phyloP scores from a whole-genome alignment of 257 asterid genomes.

The Solanum gandarillasii region DNA sequence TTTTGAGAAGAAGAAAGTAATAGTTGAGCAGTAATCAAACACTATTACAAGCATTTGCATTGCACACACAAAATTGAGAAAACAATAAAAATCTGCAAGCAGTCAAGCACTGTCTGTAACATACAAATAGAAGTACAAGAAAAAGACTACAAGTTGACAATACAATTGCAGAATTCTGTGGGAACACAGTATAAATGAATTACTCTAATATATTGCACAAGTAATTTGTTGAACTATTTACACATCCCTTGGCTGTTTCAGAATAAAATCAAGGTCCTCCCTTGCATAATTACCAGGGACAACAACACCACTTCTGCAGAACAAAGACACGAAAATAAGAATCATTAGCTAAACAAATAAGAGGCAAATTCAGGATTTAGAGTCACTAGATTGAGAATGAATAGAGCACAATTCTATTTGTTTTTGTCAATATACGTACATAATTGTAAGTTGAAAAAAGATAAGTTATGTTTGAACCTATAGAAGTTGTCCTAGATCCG shows the following conservation, averaged over 20 bases:
- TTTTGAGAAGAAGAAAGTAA: background rate
- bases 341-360: background rate
- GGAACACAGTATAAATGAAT: background rate
- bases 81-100: background rate
- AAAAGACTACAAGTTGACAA: background rate
- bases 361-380: background rate
- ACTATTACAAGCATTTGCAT: background rate
- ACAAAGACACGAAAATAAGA: background rate
- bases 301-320: constrained; percentile 40
- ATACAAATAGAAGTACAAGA: background rate
- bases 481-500: background rate
- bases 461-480: background rate
- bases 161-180: background rate
- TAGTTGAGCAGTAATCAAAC: background rate
- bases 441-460: background rate
- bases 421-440: background rate
- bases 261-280: background rate
- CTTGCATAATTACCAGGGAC: constrained; percentile 25
- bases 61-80: background rate
- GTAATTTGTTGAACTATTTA: background rate
- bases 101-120: background rate
- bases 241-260: background rate
- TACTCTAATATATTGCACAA: background rate
- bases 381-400: background rate
- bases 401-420: background rate